Conservation (phyloP, 208 protist species). For the Trypanosoma lewisi region DNA sequence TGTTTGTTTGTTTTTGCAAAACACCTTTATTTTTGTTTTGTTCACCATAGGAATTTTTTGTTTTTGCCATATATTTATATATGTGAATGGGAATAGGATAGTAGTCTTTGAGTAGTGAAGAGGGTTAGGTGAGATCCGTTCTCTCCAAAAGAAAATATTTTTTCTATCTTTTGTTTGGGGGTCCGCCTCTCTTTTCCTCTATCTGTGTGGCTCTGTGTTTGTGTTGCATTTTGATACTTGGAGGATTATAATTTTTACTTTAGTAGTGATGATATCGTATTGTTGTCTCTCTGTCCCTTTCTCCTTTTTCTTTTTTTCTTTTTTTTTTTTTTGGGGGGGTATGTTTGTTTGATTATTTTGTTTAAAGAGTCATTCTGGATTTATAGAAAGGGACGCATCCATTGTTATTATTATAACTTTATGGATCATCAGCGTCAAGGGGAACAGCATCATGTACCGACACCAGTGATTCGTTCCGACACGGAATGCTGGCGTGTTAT, state of each 20-base stretch:
- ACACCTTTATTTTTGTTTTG: slow-evolving; percentile 15
- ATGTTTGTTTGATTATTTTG: slow-evolving; percentile 1
- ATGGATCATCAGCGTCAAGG: slow-evolving; percentile 14
- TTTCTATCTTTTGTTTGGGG: too few relatives aligned
- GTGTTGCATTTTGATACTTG: neutral
- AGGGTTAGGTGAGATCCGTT: neutral
- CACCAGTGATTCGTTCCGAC: slow-evolving; percentile 11
- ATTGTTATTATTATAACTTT: neutral
- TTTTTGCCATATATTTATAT: slow-evolving; percentile 10
- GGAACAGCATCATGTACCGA: neutral
- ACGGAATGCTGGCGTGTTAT: slow-evolving; percentile 24
- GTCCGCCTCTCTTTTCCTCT: too few relatives aligned
- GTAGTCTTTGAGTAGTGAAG: neutral
- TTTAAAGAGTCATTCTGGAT: slow-evolving; percentile 2
- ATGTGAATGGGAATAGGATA: slow-evolving; percentile 9
- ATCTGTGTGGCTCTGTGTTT: neutral
- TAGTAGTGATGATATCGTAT: neutral
- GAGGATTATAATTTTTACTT: neutral
- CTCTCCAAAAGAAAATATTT: slow-evolving; percentile 2
- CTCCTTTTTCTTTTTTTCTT: slow-evolving; percentile 8
- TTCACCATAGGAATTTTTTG: slow-evolving; percentile 13
- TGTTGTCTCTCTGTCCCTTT: neutral
- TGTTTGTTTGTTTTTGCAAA: neutral
- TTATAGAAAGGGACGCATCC: neutral
- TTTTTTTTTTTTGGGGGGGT: neutral